These are phyloP conservation scores for Diplodia sapinea DNA, from an alignment of 2,329 filamentous ascomycete species.

Conservation along the genomic window DNA sequence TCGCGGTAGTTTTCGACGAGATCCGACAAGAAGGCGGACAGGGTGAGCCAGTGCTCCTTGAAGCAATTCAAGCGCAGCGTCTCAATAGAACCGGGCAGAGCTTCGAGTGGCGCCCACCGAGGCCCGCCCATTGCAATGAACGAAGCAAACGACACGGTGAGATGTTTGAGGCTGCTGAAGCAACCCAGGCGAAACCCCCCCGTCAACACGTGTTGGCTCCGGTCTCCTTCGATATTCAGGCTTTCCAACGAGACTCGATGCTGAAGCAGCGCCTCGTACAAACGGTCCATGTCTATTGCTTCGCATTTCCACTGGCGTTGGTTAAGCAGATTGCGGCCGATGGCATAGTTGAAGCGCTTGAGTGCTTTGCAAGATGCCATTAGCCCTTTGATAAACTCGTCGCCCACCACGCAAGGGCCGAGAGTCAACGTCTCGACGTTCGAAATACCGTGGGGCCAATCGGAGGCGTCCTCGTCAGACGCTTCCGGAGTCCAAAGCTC, in stretches of 20 bases:
- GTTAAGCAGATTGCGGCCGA: constrained; percentile 13
- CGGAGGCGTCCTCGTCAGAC: constrained; percentile 6
- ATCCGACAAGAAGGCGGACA: constrained; percentile 14
- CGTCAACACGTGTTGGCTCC: background rate
- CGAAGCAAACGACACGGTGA: background rate
- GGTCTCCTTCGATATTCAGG: constrained; percentile 4
- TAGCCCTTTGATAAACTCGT: constrained; percentile 20
- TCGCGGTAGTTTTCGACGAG: constrained; percentile 19
- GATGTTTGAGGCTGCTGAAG: background rate
- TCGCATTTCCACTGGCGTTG: constrained; percentile 15
- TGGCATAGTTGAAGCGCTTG: constrained; percentile 2
- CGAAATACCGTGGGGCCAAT: background rate
- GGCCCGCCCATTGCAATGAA: constrained; percentile 12
- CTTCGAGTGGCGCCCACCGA: constrained; percentile 7
- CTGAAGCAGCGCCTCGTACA: constrained; percentile 4
- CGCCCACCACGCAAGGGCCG: constrained; percentile 5
- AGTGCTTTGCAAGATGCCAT: background rate
- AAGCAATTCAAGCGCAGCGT: constrained; percentile 8
- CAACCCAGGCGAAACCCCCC: background rate
- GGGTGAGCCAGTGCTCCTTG: constrained; percentile 15
- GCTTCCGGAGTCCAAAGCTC: constrained; percentile 21
- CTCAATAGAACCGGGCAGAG: background rate
- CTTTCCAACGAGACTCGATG: background rate
- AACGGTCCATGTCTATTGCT: constrained; percentile 13
- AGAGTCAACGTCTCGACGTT: constrained; percentile 1